phyloP scores from a whole-genome alignment of 768 basidiomycete species.

The Boletus tomentosulus region DNA sequence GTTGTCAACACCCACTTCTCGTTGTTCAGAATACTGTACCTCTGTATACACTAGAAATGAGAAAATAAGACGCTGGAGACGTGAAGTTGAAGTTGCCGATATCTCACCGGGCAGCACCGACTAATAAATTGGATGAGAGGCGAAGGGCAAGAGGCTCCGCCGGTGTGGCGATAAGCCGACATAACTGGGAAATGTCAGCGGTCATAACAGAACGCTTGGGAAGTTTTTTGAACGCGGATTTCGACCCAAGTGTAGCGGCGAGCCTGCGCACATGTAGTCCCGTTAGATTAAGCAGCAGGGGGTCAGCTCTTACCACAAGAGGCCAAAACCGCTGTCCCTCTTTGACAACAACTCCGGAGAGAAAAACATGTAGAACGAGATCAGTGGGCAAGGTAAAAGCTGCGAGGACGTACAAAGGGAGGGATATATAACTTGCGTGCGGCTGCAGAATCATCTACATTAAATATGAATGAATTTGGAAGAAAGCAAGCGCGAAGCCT shows the following conservation, averaged over 20 bases:
- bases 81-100: not conserved
- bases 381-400: not conserved
- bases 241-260: slow-evolving; percentile 85
- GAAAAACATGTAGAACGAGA: slow-evolving; percentile 66
- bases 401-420: slow-evolving; percentile 5
- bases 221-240: slow-evolving; percentile 80
- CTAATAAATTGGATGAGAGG: slow-evolving; percentile 83
- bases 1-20: not conserved
- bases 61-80: not conserved
- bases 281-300: not conserved
- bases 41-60: slow-evolving; percentile 43
- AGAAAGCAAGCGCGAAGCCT: slow-evolving; percentile 23
- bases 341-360: slow-evolving; percentile 74
- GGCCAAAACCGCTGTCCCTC: slow-evolving; percentile 83
- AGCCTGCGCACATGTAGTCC: slow-evolving; percentile 52
- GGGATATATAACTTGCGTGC: slow-evolving; percentile 6
- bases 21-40: slow-evolving; percentile 23
- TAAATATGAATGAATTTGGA: slow-evolving; percentile 1
- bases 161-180: slow-evolving; percentile 78
- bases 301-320: slow-evolving; percentile 59
- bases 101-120: slow-evolving; percentile 80
- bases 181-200: slow-evolving; percentile 79
- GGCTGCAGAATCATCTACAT: not conserved
- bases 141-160: slow-evolving; percentile 81
- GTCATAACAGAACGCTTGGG: slow-evolving; percentile 80